Evolutionary conservation across 345 rosid genomes (phyloP), one percentile per base, ranked within the genome.

Genomic region (Viola odorata): DNA sequence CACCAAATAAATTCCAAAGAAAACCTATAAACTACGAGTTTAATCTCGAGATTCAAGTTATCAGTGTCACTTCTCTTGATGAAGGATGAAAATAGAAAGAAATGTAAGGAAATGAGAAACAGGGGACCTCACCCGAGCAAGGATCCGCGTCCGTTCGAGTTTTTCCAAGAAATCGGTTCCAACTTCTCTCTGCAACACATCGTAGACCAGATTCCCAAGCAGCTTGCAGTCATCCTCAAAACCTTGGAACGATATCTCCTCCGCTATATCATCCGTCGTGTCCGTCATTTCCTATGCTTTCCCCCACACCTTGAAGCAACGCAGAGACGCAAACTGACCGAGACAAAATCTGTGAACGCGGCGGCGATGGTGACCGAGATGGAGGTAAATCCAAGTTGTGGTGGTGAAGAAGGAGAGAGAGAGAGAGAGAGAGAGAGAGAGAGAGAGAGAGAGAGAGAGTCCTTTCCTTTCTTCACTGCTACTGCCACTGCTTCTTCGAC

Each of bases 221-320:
- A 94, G 73, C 77, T 94, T 90, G 68, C 96, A 90, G 55, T 90
- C 97, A 57, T 90, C 99, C 6, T 94, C 99, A 66, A 82, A 94
- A 82, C 84, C 84, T 64, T 90, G 99, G 64, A 90, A 94, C 44
- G 97, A 87, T 63, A 94, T 90, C 63, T 78, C 97, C 77, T 94
- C 97, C 0, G 97, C 91, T 62, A 90, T 87, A 69, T 94, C 99
- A 73, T 94, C 97, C 14, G 95, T 94, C 2, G 91, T 86, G 72
- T 90, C 99, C 78, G 97, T 90, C 99, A 94, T 92, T 72, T 37
- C 47, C 16, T 1, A 6, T 8, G 7, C 4, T 14, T 12, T 5
- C 5, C 10, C 5, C 17, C 11, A 36, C 7, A 36, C 51, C 38
- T 23, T 23, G 36, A 44, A 17, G 13, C 11, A 62, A 36, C 17